A percentile compares a stretch with the other conserved stretches of the same genome.
Conservation (phyloP, 2,329 filamentous ascomycete species). For the Ascochyta rabiei region DNA sequence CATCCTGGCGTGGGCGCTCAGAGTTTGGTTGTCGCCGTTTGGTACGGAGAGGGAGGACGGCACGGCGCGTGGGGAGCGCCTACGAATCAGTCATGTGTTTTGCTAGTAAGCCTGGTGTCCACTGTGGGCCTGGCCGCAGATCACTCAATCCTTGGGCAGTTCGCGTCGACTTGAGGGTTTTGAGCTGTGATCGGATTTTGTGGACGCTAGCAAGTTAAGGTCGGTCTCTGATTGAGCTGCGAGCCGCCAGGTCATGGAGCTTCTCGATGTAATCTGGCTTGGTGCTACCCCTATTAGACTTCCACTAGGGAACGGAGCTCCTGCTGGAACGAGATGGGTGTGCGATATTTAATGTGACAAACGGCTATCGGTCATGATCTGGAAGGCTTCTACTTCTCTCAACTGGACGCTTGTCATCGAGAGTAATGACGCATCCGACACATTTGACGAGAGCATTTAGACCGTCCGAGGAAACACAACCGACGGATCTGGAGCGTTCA, state of each 20-base stretch:
- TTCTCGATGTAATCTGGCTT: neutral
- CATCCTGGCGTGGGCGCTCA: neutral
- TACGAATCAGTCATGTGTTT: slow-evolving; percentile 34
- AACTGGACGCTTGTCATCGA: neutral
- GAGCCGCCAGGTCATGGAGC: slow-evolving; percentile 5
- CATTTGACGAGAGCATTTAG: neutral
- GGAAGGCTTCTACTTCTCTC: neutral
- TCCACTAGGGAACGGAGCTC: slow-evolving; percentile 14
- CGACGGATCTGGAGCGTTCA: neutral
- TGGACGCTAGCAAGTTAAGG: neutral
- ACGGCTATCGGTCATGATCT: slow-evolving; percentile 1
- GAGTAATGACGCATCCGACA: neutral
- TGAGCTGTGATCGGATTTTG: neutral
- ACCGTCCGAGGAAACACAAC: neutral
- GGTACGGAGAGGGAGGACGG: slow-evolving; percentile 35
- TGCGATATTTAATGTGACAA: slow-evolving; percentile 15
- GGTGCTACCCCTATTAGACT: neutral
- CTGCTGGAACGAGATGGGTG: slow-evolving; percentile 20
- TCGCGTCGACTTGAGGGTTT: neutral
- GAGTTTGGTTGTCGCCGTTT: slow-evolving; percentile 24
- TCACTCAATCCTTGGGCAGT: slow-evolving; percentile 10
- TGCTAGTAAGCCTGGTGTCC: slow-evolving; percentile 17
- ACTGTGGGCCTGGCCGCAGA: slow-evolving; percentile 33
- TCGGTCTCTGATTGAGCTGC: slow-evolving; percentile 8
- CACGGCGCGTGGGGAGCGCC: slow-evolving; percentile 33